These are phyloP conservation scores for Ceratobasidium sp. DNA, from an alignment of 1,284 basidiomycete genomes.

Conservation along the genomic window DNA sequence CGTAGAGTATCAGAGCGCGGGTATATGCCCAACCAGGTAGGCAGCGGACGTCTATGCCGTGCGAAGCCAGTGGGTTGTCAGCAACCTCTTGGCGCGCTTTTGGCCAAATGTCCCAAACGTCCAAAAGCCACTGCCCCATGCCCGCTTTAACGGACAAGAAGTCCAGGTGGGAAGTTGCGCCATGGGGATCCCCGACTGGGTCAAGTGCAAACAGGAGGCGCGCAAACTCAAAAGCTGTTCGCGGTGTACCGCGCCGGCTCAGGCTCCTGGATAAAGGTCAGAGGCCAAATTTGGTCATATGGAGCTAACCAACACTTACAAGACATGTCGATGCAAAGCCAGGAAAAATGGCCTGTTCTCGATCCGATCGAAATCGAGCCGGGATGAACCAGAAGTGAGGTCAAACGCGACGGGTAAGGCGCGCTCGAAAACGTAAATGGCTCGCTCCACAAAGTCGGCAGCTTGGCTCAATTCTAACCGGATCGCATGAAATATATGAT, in stretches of 20 bases:
- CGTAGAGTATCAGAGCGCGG: constrained; percentile 76
- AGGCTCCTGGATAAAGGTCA: constrained; percentile 68
- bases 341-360: constrained; percentile 90
- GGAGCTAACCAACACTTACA: constrained; percentile 14
- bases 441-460: constrained; percentile 86
- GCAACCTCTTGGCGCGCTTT: constrained; percentile 51
- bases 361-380: constrained; percentile 87
- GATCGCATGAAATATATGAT: constrained; percentile 1
- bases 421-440: constrained; percentile 89
- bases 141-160: constrained; percentile 83
- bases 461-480: constrained; percentile 80
- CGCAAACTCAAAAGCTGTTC: constrained; percentile 90
- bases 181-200: constrained; percentile 87
- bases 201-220: constrained; percentile 84
- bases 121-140: constrained; percentile 83
- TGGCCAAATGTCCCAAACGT: constrained; percentile 68
- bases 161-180: constrained; percentile 85
- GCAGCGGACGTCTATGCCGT: constrained; percentile 66
- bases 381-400: constrained; percentile 80
- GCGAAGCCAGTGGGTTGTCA: constrained; percentile 51
- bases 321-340: constrained; percentile 75
- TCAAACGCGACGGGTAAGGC: constrained; percentile 87
- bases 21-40: constrained; percentile 87
- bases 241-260: constrained; percentile 85
- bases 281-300: constrained; percentile 11